These are phyloP conservation scores for Tylopilus orsonianus DNA, from an alignment of 1,284 basidiomycete species.

Conservation along the genomic window DNA sequence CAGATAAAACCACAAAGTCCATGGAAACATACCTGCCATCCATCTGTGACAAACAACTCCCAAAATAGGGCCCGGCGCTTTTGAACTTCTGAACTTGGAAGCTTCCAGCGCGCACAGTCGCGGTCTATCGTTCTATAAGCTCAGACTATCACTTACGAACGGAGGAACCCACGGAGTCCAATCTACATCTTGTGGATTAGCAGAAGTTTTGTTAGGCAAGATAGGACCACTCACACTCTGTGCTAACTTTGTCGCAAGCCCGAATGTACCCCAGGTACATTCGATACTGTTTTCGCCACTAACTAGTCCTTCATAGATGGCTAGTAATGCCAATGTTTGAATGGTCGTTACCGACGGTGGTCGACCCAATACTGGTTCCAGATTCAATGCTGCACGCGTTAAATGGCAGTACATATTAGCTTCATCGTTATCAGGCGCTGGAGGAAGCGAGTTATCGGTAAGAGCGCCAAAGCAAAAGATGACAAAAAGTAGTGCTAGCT, in stretches of 20 bases:
- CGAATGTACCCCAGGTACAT: constrained; percentile 60
- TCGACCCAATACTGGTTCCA: constrained; percentile 65
- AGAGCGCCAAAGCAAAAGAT: constrained; percentile 59
- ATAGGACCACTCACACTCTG: constrained; percentile 53
- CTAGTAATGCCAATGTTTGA: constrained; percentile 64
- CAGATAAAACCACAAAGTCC: not conserved
- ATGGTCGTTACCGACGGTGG: constrained; percentile 68
- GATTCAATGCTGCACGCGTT: constrained; percentile 57
- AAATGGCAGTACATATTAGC: constrained; percentile 55
- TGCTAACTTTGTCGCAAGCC: constrained; percentile 59
- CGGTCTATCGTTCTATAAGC: constrained; percentile 46
- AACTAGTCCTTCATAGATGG: constrained; percentile 62
- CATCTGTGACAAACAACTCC: constrained; percentile 69
- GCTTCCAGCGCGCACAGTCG: constrained; percentile 66
- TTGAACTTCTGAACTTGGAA: constrained; percentile 58
- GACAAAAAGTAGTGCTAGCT: constrained; percentile 56
- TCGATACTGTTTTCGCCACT: constrained; percentile 61
- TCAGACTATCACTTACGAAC: constrained; percentile 1
- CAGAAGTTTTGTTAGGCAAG: not conserved
- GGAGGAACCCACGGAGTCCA: constrained; percentile 54
- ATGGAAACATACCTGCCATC: constrained; percentile 53
- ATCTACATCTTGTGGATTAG: constrained; percentile 40
- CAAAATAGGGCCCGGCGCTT: constrained; percentile 70
- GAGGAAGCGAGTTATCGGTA: constrained; percentile 48
- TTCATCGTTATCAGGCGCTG: constrained; percentile 51